Conservation (phyloP, 2,329 filamentous ascomycete genomes). For the Coleophoma eucalyptorum region DNA sequence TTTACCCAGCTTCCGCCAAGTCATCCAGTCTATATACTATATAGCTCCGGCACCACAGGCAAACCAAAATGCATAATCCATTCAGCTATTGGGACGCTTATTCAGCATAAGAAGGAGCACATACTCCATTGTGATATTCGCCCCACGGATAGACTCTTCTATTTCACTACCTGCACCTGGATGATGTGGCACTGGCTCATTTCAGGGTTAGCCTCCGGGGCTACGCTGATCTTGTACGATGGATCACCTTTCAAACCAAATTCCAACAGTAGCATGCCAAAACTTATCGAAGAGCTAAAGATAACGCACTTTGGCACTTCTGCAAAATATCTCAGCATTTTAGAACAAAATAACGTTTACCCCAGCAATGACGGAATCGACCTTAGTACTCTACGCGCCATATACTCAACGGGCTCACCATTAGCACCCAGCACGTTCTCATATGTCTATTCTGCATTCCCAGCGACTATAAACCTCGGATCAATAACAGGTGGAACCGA, state of each 20-base stretch:
- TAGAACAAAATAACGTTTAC: slow-evolving; percentile 73
- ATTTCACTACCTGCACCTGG: slow-evolving; percentile 94
- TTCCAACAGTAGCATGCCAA: slow-evolving; percentile 77
- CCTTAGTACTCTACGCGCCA: slow-evolving; percentile 67
- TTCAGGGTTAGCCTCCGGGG: slow-evolving; percentile 77
- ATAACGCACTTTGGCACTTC: slow-evolving; percentile 96
- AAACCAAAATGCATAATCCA: slow-evolving; percentile 93
- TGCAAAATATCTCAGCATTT: slow-evolving; percentile 85
- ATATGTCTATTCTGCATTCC: slow-evolving; percentile 85
- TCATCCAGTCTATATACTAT: slow-evolving; percentile 90
- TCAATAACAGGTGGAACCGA: slow-evolving; percentile 96
- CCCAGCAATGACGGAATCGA: slow-evolving; percentile 51
- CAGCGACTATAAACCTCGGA: slow-evolving; percentile 74
- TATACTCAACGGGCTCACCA: slow-evolving; percentile 92
- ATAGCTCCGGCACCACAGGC: slow-evolving; percentile 85
- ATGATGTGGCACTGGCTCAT: slow-evolving; percentile 99
- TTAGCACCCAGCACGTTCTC: slow-evolving; percentile 89
- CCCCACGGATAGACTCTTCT: slow-evolving; percentile 72
- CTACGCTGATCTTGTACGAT: slow-evolving; percentile 84
- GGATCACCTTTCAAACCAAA: slow-evolving; percentile 84
- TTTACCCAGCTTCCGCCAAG: slow-evolving; percentile 81
- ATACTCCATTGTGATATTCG: slow-evolving; percentile 79
- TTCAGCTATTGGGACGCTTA: slow-evolving; percentile 80
- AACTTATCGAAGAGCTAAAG: slow-evolving; percentile 71
- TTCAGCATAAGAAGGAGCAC: slow-evolving; percentile 98